Conservation (phyloP, 2,329 filamentous ascomycete genomes). For the Paecilomyces sp. region DNA sequence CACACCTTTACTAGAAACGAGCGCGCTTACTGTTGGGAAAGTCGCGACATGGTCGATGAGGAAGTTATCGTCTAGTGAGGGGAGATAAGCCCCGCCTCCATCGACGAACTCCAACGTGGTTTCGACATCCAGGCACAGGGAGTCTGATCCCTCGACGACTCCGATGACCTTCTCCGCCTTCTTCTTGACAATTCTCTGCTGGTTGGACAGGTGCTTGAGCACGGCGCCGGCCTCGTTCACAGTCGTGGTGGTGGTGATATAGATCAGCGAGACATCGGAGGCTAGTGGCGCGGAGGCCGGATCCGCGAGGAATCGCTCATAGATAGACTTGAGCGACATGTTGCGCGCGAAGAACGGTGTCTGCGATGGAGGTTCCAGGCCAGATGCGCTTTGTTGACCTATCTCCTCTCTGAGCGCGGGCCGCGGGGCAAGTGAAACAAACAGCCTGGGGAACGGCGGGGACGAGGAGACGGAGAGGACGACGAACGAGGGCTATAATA, state of each 20-base stretch:
- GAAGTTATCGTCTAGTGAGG: constrained; percentile 90
- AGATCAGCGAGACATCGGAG: constrained; percentile 65
- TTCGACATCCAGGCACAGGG: constrained; percentile 70
- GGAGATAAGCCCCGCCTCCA: constrained; percentile 79
- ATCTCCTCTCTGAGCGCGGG: background rate
- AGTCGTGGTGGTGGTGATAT: constrained; percentile 79
- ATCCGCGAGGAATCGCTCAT: constrained; percentile 65
- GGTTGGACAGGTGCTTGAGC: constrained; percentile 68
- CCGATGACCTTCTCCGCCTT: constrained; percentile 71
- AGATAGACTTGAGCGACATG: constrained; percentile 45
- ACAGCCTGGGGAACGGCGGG: background rate
- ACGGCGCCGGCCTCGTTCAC: constrained; percentile 67
- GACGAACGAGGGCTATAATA: background rate
- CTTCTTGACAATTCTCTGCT: constrained; percentile 71
- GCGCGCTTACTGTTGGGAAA: constrained; percentile 66
- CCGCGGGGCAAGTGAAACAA: background rate
- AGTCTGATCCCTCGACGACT: constrained; percentile 62
- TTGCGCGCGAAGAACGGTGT: constrained; percentile 2
- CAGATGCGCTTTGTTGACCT: background rate
- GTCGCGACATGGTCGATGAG: constrained; percentile 72
- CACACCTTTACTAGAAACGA: background rate
- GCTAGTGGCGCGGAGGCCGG: constrained; percentile 59
- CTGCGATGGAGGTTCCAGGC: constrained; percentile 4
- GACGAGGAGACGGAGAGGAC: background rate
- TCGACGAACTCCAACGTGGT: constrained; percentile 74